Evolutionary conservation across 495 filamentous ascomycete species (phyloP), one percentile per base, ranked within the genome.

Genomic region (Hyaloscypha bicolor): DNA sequence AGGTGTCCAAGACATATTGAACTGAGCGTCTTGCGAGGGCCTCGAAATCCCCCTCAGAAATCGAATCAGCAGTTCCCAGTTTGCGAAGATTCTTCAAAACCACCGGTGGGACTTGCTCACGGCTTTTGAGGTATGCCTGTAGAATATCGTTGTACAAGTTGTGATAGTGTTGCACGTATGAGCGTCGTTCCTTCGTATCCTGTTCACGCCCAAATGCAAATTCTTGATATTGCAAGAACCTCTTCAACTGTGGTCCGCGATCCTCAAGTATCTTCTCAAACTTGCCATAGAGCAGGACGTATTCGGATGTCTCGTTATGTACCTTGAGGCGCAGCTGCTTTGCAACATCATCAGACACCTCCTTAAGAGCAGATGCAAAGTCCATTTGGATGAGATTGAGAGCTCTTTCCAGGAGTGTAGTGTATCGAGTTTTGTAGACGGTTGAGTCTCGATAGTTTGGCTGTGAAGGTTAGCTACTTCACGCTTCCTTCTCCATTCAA

Each of bases 341-440:
- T 11, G 86, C 81, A 12, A 92, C 88, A 69, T 88, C 90, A 39
- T 86, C 82, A 53, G 90, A 84, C 59, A 90, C 88, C 60, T 93
- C 91, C 35, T 86, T 84, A 5, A 72, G 53, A 52, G 69, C 31
- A 31, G 45, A 62, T 14, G 70, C 79, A 67, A 86, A 85, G 29
- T 79, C 79, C 58, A 82, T 78, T 60, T 83, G 83, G 14, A 86
- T 76, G n/a, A 86, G 68, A 65, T 83, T 83, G 4, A 86, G 77
- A 14, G 84, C 79, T 63, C 83, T 83, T 6, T 82, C 82, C 52
- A 90, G 81, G 9, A 97, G 88, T 52, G 97, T 92, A 69, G 93
- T 90, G 63, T 94, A 94, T 21, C 95, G 89, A 48, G 96, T 93
- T 30, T 97, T 85, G 73, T 98, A 99, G 30, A 89, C 87, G 60